Conservation (phyloP, 106 monocot species). For the Dendrobium officinale region DNA sequence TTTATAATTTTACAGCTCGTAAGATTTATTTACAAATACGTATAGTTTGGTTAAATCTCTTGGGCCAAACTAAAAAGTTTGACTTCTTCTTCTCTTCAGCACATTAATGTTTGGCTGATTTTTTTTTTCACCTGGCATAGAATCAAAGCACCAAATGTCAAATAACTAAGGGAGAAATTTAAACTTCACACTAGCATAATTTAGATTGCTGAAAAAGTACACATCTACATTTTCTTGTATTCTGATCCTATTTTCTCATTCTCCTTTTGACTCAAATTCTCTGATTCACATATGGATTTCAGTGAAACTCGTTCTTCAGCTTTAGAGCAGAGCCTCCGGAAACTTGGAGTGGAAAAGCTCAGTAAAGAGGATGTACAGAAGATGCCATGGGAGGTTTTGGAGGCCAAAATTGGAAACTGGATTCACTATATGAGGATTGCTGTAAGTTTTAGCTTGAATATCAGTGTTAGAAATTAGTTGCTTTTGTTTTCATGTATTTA, state of each 20-base stretch:
- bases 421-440: conserved; percentile 97
- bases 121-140: neutral
- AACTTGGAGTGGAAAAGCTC: conserved; percentile 81
- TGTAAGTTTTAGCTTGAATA: conserved; percentile 29
- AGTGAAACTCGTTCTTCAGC: conserved; percentile 71
- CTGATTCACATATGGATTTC: conserved; percentile 6
- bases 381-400: conserved; percentile 86
- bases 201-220: neutral
- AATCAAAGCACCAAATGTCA: neutral
- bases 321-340: conserved; percentile 66
- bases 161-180: neutral
- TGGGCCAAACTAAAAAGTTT: neutral
- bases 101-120: neutral
- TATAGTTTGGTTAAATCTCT: neutral
- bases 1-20: neutral
- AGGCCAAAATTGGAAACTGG: conserved; percentile 94
- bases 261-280: neutral
- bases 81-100: neutral
- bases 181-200: neutral
- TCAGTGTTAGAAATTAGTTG: neutral
- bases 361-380: conserved; percentile 91
- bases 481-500: conserved; percentile 10
- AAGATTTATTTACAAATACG: neutral
- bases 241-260: neutral
- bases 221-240: neutral